Conservation (phyloP, 805 yeast genomes). For the Scheffersomyces spartinae region DNA sequence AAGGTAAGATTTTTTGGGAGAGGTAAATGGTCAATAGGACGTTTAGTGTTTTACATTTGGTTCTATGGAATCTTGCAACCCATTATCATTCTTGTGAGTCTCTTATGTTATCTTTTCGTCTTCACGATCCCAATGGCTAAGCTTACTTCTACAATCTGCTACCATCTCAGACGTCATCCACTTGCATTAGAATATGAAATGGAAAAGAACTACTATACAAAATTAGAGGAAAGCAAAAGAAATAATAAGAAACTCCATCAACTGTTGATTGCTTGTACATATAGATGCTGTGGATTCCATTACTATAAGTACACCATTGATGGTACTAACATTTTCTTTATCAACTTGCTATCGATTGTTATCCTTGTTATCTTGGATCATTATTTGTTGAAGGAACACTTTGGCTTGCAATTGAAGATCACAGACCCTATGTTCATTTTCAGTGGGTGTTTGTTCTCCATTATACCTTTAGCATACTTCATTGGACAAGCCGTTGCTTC, state of each 20-base stretch:
- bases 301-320: slow-evolving; percentile 94
- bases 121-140: slow-evolving; percentile 93
- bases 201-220: slow-evolving; percentile 38
- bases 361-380: slow-evolving; percentile 74
- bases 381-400: slow-evolving; percentile 41
- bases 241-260: slow-evolving; percentile 33
- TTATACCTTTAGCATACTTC: slow-evolving; percentile 89
- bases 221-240: slow-evolving; percentile 7
- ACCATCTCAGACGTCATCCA: slow-evolving; percentile 84
- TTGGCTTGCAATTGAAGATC: slow-evolving; percentile 22
- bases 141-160: slow-evolving; percentile 51
- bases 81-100: slow-evolving; percentile 38
- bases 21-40: slow-evolving; percentile 82
- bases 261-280: slow-evolving; percentile 73
- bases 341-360: slow-evolving; percentile 73
- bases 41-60: slow-evolving; percentile 61
- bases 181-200: slow-evolving; percentile 68
- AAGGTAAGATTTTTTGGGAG: slow-evolving; percentile 70
- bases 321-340: slow-evolving; percentile 88
- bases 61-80: slow-evolving; percentile 69
- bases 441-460: slow-evolving; percentile 65
- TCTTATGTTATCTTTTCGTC: slow-evolving; percentile 69
- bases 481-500: slow-evolving; percentile 99
- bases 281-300: slow-evolving; percentile 83
- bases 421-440: slow-evolving; percentile 50